These are phyloP conservation scores for Coemansia sp. DNA, from an alignment of 192 early-diverging fungal species.

Conservation along the genomic window DNA sequence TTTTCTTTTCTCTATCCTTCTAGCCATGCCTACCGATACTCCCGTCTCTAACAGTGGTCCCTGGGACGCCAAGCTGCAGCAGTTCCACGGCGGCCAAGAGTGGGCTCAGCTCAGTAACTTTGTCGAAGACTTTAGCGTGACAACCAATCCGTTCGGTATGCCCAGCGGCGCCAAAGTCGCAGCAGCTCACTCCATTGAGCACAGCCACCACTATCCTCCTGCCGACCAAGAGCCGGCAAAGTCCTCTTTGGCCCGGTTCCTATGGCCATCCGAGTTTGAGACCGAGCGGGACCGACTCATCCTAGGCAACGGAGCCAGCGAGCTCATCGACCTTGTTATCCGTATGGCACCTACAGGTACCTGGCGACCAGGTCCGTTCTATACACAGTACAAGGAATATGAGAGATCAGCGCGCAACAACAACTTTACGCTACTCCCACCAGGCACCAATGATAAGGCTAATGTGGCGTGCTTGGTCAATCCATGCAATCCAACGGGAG, in stretches of 20 bases:
- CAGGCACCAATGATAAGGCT: slow-evolving; percentile 58
- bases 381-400: slow-evolving; percentile 88
- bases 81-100: slow-evolving; percentile 87
- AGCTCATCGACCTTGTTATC: slow-evolving; percentile 87
- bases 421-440: slow-evolving; percentile 63
- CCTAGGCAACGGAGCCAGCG: slow-evolving; percentile 87
- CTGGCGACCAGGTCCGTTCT: slow-evolving; percentile 86
- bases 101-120: slow-evolving; percentile 81
- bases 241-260: slow-evolving; percentile 72
- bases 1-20: background rate
- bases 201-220: slow-evolving; percentile 86
- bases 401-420: slow-evolving; percentile 81
- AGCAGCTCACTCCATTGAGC: slow-evolving; percentile 62
- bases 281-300: slow-evolving; percentile 65
- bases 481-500: slow-evolving; percentile 91
- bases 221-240: slow-evolving; percentile 92
- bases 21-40: slow-evolving; percentile 11
- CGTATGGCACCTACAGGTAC: slow-evolving; percentile 70
- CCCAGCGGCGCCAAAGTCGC: slow-evolving; percentile 72
- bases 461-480: slow-evolving; percentile 83
- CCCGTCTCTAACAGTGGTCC: slow-evolving; percentile 25
- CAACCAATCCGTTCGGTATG: slow-evolving; percentile 85
- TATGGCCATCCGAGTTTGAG: slow-evolving; percentile 66
- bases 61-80: slow-evolving; percentile 88
- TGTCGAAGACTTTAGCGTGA: slow-evolving; percentile 90